These are phyloP conservation scores for Skeletonema tropicum DNA, from an alignment of 108 stramenopile species.

Conservation along the genomic window DNA sequence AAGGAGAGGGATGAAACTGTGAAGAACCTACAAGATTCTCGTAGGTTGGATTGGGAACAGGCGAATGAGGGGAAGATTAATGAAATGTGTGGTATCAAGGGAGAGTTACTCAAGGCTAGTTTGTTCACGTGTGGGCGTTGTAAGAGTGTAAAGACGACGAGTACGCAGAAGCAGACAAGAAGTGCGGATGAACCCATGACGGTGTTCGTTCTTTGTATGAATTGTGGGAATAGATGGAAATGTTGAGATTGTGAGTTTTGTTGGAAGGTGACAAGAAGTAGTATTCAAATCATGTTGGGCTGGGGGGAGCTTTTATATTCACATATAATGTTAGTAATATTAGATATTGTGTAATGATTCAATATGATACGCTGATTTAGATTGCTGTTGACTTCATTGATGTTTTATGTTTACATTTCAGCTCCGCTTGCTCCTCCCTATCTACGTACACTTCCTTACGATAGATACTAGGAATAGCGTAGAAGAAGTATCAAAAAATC, in stretches of 20 bases:
- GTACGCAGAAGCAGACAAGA: conserved; percentile 97
- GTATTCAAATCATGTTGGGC: neutral
- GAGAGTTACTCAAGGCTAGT: conserved; percentile 84
- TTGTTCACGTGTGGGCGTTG: conserved; percentile 96
- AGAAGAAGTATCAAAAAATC: too few relatives aligned
- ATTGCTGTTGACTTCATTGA: too few relatives aligned
- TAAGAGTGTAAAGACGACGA: conserved; percentile 94
- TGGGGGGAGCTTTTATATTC: conserved; percentile 4
- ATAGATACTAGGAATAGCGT: too few relatives aligned
- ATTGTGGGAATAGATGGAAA: conserved; percentile 94
- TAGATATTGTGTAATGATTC: neutral
- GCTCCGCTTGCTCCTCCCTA: too few relatives aligned
- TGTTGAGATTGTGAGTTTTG: conserved; percentile 48
- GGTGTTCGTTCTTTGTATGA: conserved; percentile 92
- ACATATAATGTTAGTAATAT: conserved; percentile 8
- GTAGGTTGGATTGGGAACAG: conserved; percentile 87
- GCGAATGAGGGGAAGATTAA: conserved; percentile 91
- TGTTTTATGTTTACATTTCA: too few relatives aligned
- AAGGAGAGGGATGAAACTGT: conserved; percentile 62
- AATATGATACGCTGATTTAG: too few relatives aligned
- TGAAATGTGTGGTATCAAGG: conserved; percentile 89
- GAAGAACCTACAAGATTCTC: conserved; percentile 72
- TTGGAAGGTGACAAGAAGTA: too few relatives aligned
- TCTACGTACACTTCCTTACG: too few relatives aligned
- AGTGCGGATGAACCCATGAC: conserved; percentile 99